Base-by-base conservation (phyloP, 768 basidiomycete genomes). In the Xerocomellus amylosporus region DNA sequence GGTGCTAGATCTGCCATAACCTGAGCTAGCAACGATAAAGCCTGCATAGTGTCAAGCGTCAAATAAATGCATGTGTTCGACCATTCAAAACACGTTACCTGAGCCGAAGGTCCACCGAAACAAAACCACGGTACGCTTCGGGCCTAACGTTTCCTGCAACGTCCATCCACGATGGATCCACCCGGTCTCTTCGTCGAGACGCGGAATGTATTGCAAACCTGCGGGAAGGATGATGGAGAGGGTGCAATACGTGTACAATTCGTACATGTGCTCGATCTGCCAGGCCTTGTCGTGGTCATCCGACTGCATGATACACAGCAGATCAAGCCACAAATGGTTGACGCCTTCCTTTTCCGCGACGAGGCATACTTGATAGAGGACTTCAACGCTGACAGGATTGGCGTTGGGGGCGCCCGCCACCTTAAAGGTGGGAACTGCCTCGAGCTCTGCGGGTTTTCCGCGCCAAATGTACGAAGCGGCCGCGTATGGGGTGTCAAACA, bases 161-260 rank as follows among this genome's bases (percentile, higher is more conserved):
- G 46, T 48, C 46, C 46, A 48, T 24, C 46, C 46, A 39, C 34
- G 46, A 10, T 39, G 46, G 22, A 48, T 48, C 46, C 46, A 48
- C 10, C 33, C 34, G 1, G 46, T 48, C 24, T 48, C 46, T 26
- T 48, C 46, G 6, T 48, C 46, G 33, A 48, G 46, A 17, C 46
- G 46, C 5, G 46, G 24, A n/a, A 48, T 48, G 46, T 48, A 39
- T 24, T 48, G 34, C 17, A 48, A n/a, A 13, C 46, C 46, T 4
- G 46, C 34, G 34, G 46, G 22, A 8, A 48, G 13, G 46, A 38
- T 48, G 22, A 48, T 48, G 24, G 34, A 38, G n/a, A 48, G 46
- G 13, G 46, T 8, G 2, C 34, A 48, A 9, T 14, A 17, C n/a
- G n/a, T 26, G 34, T 48, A 39, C 34, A 48, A 26, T 12, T 48